A percentile compares a stretch with the other conserved stretches of the same genome.
phyloP scores from a whole-genome alignment of 2,329 filamentous ascomycete species.

The Exserohilum turcica region DNA sequence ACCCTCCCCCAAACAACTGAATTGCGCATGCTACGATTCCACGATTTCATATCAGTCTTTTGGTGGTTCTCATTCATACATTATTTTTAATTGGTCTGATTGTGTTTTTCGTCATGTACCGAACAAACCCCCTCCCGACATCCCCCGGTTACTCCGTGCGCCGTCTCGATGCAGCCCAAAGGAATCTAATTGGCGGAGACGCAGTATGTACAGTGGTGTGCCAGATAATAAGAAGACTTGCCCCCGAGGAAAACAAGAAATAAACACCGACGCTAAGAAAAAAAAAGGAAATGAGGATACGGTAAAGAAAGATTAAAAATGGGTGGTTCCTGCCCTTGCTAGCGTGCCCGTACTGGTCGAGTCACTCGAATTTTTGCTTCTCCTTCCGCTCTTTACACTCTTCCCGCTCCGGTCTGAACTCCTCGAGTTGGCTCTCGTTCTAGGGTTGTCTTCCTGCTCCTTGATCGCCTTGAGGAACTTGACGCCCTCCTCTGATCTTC shows the following conservation, averaged over 20 bases:
- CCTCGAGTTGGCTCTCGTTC: conserved; percentile 34
- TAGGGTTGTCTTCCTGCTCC: conserved; percentile 33
- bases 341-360: conserved; percentile 14
- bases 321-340: conserved; percentile 17
- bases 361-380: conserved; percentile 14
- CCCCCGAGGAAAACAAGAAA: background rate
- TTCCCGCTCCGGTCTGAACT: conserved; percentile 30
- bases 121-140: too few relatives aligned
- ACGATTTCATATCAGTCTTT: too few relatives aligned
- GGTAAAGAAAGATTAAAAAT: conserved; percentile 1
- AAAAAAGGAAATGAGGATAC: background rate
- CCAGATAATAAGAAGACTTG: background rate
- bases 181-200: background rate
- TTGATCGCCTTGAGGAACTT: conserved; percentile 41
- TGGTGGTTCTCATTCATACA: too few relatives aligned
- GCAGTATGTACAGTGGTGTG: background rate
- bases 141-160: too few relatives aligned
- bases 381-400: conserved; percentile 28
- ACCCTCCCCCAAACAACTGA: too few relatives aligned
- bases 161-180: background rate
- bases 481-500: conserved; percentile 45
- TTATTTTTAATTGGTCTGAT: too few relatives aligned
- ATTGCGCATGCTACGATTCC: too few relatives aligned
- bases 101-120: too few relatives aligned
- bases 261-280: background rate